Conservation (phyloP, 768 basidiomycete species). For the Amylocystis lapponica region DNA sequence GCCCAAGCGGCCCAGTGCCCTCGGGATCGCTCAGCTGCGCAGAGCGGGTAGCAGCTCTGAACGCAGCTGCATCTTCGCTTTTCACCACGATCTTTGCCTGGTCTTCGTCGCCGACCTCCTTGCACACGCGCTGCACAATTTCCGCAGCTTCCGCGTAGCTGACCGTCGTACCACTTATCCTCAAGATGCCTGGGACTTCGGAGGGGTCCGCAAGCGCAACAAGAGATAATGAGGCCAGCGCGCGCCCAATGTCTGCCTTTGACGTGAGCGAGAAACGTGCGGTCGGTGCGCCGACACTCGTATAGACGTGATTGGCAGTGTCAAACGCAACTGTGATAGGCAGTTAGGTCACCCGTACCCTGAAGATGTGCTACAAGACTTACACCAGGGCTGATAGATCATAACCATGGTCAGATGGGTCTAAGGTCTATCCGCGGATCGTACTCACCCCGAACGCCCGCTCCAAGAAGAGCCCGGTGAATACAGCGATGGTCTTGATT, state of each 20-base stretch:
- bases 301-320: conserved; percentile 13
- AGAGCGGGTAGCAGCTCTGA: conserved; percentile 4
- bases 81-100: conserved; percentile 9
- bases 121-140: conserved; percentile 3
- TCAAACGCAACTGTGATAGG: conserved; percentile 16
- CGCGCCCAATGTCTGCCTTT: conserved; percentile 14
- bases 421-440: neutral
- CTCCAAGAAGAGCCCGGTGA: conserved; percentile 14
- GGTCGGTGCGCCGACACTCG: conserved; percentile 11
- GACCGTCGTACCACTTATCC: conserved; percentile 11
- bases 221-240: conserved; percentile 13
- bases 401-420: neutral
- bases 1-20: neutral
- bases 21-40: conserved; percentile 3
- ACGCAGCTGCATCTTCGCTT: conserved; percentile 6
- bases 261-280: conserved; percentile 10
- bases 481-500: conserved; percentile 15
- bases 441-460: conserved; percentile 3
- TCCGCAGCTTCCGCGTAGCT: conserved; percentile 9
- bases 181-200: conserved; percentile 14
- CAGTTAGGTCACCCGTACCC: neutral
- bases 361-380: neutral
- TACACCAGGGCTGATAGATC: conserved; percentile 4
- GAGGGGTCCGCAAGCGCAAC: conserved; percentile 11
- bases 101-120: conserved; percentile 1